Evolutionary conservation across 2,329 filamentous ascomycete genomes (phyloP), one percentile per base, ranked within the genome.

Genomic region (Pseudocercospora cruenta): DNA sequence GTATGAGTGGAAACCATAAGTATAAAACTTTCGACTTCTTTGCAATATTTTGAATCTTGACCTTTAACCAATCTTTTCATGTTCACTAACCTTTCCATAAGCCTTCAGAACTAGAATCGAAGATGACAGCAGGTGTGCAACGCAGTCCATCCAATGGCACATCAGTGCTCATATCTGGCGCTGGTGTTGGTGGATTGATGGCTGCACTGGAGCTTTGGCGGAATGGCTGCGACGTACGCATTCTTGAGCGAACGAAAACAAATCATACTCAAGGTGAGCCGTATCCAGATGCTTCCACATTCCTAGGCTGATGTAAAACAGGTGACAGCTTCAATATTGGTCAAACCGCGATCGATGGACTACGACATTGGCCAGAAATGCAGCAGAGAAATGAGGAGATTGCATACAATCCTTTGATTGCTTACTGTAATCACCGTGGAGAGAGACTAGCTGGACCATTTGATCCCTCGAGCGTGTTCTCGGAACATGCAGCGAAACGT

Each of bases 331-430:
- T 68, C 49, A 60, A 31, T 72, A 86, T 87, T 81, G 83, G 85
- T 8, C 79, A 85, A 21, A 43, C 45, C 22, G 84, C 84, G 21
- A 85, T 82, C 47, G 79, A 79, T 33, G 84, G 85, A 74, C 80
- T 86, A 72, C 83, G 82, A 72, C 82, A 86, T 65, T 86, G 83
- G 83, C 83, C 84, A 10, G 82, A 84, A 60, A 77, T 87, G 72
- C 7, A 49, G 9, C 2, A 76, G 78, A 36, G 75, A 78, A 53
- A 60, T 33, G 26, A 43, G 12, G 54, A 59, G 39, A 68, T 71
- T 36, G 43, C 51, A 1, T 62, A 63, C 43, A 7, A 51, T 24
- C 64, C 62, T 2, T 5, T 60, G 19, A 24, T 63, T 16, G 36
- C 33, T 5, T 58, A 47, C 22, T 28, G 43, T n/a, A 58, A 63